Percentiles rank a stretch among this genome's conserved stretches.
phyloP scores from a whole-genome alignment of 441 rosid genomes.

The Breynia disticha region DNA sequence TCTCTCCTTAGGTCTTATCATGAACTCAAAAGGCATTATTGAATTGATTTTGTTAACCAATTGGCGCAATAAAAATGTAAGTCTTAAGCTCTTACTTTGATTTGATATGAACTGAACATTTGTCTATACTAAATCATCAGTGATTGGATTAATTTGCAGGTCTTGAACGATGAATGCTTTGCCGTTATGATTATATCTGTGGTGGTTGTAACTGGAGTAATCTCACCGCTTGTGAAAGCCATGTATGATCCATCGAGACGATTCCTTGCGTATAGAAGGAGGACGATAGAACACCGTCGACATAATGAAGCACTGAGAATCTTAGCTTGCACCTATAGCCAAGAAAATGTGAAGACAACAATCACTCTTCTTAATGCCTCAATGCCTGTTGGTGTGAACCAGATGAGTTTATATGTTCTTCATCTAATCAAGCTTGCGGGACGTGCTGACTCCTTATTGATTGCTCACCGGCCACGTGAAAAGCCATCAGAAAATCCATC shows the following conservation, averaged over 20 bases:
- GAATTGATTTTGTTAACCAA: slow-evolving; percentile 21
- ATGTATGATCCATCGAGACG: slow-evolving; percentile 19
- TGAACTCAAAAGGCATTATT: slow-evolving; percentile 32
- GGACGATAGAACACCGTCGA: slow-evolving; percentile 26
- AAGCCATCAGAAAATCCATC: slow-evolving; percentile 16
- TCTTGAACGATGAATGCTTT: slow-evolving; percentile 25
- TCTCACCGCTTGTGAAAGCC: slow-evolving; percentile 29
- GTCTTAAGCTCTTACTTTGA: neutral
- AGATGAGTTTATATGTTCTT: slow-evolving; percentile 29
- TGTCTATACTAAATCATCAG: slow-evolving; percentile 8
- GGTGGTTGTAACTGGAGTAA: slow-evolving; percentile 33
- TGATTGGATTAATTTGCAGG: slow-evolving; percentile 23
- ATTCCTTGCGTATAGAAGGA: slow-evolving; percentile 13
- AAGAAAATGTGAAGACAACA: slow-evolving; percentile 22
- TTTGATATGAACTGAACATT: neutral
- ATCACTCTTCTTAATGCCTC: slow-evolving; percentile 31
- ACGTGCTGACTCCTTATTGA: slow-evolving; percentile 46
- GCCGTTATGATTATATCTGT: slow-evolving; percentile 20
- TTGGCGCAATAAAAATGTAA: slow-evolving; percentile 22
- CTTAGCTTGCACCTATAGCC: slow-evolving; percentile 26
- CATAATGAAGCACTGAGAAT: slow-evolving; percentile 28
- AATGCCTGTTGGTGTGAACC: slow-evolving; percentile 34
- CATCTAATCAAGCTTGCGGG: slow-evolving; percentile 49
- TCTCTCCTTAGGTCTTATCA: slow-evolving; percentile 27
- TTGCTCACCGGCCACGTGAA: slow-evolving; percentile 20